These are phyloP conservation scores for Solanum virginianum DNA, from an alignment of 257 asterid genomes.

Conservation along the genomic window DNA sequence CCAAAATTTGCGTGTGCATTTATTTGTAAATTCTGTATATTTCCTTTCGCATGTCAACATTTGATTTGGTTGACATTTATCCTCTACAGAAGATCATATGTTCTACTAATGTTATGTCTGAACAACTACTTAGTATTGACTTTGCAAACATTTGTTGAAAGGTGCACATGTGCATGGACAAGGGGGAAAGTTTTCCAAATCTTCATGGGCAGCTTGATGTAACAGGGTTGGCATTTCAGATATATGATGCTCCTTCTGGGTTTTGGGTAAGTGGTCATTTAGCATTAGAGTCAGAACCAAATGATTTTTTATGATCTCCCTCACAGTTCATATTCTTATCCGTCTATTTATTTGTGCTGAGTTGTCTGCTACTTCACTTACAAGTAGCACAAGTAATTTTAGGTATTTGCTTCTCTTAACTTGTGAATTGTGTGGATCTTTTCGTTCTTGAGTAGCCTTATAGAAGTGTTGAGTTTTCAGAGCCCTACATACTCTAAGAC, in stretches of 20 bases:
- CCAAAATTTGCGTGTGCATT: background rate
- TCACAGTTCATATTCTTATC: background rate
- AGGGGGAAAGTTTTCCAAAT: slow-evolving; percentile 87
- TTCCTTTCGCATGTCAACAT: background rate
- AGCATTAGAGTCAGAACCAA: background rate
- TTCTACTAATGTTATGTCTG: background rate
- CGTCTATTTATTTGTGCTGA: background rate
- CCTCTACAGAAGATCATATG: background rate
- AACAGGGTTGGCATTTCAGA: slow-evolving; percentile 77
- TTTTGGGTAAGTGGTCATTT: slow-evolving; percentile 54
- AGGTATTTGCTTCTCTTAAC: background rate
- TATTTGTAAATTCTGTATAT: background rate
- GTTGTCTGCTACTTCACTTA: background rate
- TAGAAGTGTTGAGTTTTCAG: background rate
- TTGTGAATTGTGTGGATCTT: background rate
- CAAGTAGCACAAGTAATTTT: background rate
- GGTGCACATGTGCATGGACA: slow-evolving; percentile 99
- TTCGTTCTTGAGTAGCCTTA: background rate
- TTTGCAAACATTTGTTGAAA: slow-evolving; percentile 10
- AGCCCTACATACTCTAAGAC: background rate
- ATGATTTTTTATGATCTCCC: background rate
- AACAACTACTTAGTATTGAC: background rate
- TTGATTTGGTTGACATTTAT: background rate
- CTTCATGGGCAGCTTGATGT: slow-evolving; percentile 99
- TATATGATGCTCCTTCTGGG: slow-evolving; percentile 81